These are phyloP conservation scores for Penium margaritaceum DNA, from an alignment of 139 green algal species.

Conservation along the genomic window DNA sequence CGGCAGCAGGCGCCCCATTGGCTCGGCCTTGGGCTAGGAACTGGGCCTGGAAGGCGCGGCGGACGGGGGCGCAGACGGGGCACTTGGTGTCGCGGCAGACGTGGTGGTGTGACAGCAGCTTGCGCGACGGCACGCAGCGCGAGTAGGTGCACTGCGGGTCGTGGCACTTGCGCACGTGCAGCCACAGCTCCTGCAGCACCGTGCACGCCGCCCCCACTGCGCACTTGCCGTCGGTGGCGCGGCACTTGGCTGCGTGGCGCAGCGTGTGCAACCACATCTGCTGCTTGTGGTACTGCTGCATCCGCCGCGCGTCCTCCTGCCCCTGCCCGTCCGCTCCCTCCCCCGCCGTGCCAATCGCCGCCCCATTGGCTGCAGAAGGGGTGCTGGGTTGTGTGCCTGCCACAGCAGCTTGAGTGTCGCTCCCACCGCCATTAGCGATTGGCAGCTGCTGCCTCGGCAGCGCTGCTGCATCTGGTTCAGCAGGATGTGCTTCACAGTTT, in stretches of 20 bases:
- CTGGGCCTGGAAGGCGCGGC: constrained; percentile 77
- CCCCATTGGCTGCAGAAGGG: too few species aligned
- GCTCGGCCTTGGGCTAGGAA: not conserved
- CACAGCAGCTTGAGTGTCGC: too few species aligned
- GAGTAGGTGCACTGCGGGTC: constrained; percentile 71
- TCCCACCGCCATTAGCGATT: not conserved
- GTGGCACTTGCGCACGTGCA: constrained; percentile 78
- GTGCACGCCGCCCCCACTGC: constrained; percentile 55
- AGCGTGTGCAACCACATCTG: constrained; percentile 92
- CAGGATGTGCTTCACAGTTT: not conserved
- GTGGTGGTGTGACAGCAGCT: constrained; percentile 89
- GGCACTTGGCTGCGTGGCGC: constrained; percentile 86
- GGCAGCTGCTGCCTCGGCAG: not conserved
- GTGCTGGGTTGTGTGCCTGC: too few species aligned
- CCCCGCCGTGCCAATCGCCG: not conserved
- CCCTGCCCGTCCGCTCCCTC: not conserved
- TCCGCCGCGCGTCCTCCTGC: constrained; percentile 16
- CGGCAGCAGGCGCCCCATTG: not conserved
- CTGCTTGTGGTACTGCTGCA: constrained; percentile 64
- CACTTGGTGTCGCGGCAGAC: constrained; percentile 70
- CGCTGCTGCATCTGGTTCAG: not conserved
- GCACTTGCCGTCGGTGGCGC: constrained; percentile 64
- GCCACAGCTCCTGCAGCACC: constrained; percentile 80
- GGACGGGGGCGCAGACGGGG: constrained; percentile 85
- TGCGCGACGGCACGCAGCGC: constrained; percentile 70